Base-by-base conservation (phyloP, 139 green algal species). In the Astrephomene gubernaculifera region DNA sequence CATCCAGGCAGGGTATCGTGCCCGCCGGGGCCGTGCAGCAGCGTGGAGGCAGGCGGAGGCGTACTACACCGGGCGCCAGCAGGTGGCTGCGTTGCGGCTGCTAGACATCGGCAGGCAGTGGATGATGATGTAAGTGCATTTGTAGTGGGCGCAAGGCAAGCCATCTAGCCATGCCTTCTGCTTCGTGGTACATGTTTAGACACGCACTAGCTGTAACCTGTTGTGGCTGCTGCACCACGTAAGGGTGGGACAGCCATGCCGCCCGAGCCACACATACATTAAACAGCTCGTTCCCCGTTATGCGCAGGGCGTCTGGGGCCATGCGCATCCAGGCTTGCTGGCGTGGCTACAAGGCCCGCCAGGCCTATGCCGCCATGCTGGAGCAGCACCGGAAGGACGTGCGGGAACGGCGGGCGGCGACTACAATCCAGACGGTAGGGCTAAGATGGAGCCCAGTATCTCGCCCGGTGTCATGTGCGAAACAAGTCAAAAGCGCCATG, bases 271-370 rank as follows among this genome's bases (percentile, higher is more conserved):
- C n/a, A n/a, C n/a, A n/a, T n/a, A n/a, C n/a, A n/a, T n/a, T n/a
- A n/a, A n/a, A n/a, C n/a, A n/a, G n/a, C n/a, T n/a, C n/a, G n/a
- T n/a, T n/a, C n/a, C n/a, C n/a, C n/a, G n/a, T 72, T 25, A 72
- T 49, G 29, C 35, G 36, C 83, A 88, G 72, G 71, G 64, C 35
- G n/a, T 12, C 27, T 52, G 80, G 14, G 31, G 90, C 89, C 25
- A 89, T 86, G 22, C 35, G 19, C 45, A 93, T 96, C 33, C 91
- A 95, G 87, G 88, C 91, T 4, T 74, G 53, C 0, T 92, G 87
- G 85, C 69, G 92, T 0, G 87, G 89, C 27, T 63, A 69, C 33
- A 22, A 67, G 79, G 87, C 75, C 24, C 81, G 90, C 21, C 71
- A 70, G 64, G 38, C 52, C 22, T 79, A 78, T 22, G 12, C 31